phyloP scores from a whole-genome alignment of 2,329 filamentous ascomycete species.

The Sclerotinia subarctica region DNA sequence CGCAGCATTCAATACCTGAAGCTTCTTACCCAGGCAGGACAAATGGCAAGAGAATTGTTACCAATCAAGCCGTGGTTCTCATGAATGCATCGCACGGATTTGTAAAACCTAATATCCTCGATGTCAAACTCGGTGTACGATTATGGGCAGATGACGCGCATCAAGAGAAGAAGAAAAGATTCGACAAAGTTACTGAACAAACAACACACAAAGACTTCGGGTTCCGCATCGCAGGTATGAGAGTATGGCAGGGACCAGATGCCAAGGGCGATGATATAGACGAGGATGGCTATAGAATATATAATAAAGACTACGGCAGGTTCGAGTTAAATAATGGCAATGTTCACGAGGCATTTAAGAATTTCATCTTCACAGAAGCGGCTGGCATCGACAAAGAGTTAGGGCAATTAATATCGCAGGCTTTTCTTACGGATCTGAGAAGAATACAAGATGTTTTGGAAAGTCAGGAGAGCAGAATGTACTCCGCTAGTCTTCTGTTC shows the following conservation, averaged over 20 bases:
- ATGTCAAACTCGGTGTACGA: conserved; percentile 83
- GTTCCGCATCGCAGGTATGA: conserved; percentile 65
- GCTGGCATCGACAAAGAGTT: conserved; percentile 59
- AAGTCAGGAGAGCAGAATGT: conserved; percentile 60
- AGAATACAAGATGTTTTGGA: conserved; percentile 53
- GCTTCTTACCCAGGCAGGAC: conserved; percentile 27
- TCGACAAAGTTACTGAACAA: conserved; percentile 55
- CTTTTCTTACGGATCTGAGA: conserved; percentile 53
- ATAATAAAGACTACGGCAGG: conserved; percentile 62
- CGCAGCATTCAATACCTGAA: conserved; percentile 34
- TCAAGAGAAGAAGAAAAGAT: conserved; percentile 55
- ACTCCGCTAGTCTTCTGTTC: conserved; percentile 54
- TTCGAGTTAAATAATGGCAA: conserved; percentile 51
- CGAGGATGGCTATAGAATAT: conserved; percentile 54
- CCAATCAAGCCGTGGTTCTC: conserved; percentile 76
- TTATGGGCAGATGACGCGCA: conserved; percentile 78
- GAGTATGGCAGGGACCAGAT: conserved; percentile 56
- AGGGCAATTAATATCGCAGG: conserved; percentile 52
- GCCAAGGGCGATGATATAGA: conserved; percentile 52
- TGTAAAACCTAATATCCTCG: conserved; percentile 81
- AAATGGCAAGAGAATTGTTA: conserved; percentile 55
- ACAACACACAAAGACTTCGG: conserved; percentile 60
- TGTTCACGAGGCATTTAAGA: conserved; percentile 51
- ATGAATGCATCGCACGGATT: conserved; percentile 82
- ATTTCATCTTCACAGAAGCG: conserved; percentile 55